Percentiles rank a stretch among this genome's conserved stretches.
phyloP scores from a whole-genome alignment of 1,284 basidiomycete species.

The Melampsora allii-populina region DNA sequence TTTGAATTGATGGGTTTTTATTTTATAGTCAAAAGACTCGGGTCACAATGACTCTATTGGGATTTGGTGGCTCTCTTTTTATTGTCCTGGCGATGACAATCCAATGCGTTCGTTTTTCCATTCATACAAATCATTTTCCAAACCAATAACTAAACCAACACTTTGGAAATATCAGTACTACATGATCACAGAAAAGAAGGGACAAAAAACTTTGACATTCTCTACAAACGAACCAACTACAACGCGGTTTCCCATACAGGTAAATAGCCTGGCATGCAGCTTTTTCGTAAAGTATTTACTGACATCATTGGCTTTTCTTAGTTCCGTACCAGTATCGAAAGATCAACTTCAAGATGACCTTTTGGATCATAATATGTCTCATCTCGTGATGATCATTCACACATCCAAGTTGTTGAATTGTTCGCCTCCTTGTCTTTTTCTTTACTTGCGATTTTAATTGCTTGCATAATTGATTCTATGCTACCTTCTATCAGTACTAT shows the following conservation, averaged over 20 bases:
- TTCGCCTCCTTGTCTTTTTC: no score
- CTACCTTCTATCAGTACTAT: no score
- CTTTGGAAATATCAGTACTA: background rate
- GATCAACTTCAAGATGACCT: no score
- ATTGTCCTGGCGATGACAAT: background rate
- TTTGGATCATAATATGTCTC: no score
- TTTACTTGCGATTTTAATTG: no score
- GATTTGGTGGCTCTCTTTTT: background rate
- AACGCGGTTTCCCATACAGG: background rate
- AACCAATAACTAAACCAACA: background rate
- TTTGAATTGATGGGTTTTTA: background rate
- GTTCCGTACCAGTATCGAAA: no score
- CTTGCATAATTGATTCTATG: no score
- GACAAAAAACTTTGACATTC: background rate
- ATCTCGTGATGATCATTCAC: no score
- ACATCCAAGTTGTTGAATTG: no score
- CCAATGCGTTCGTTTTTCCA: background rate
- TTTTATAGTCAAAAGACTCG: background rate
- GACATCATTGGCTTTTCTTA: no score
- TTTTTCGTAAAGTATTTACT: no score
- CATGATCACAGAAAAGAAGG: slow-evolving; percentile 7
- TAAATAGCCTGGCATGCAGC: background rate
- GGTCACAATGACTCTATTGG: background rate
- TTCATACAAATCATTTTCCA: background rate
- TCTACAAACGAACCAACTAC: background rate